phyloP scores from a whole-genome alignment of 225 moss, liverwort and hornwort species.

The Pseudoscleropodium purum region DNA sequence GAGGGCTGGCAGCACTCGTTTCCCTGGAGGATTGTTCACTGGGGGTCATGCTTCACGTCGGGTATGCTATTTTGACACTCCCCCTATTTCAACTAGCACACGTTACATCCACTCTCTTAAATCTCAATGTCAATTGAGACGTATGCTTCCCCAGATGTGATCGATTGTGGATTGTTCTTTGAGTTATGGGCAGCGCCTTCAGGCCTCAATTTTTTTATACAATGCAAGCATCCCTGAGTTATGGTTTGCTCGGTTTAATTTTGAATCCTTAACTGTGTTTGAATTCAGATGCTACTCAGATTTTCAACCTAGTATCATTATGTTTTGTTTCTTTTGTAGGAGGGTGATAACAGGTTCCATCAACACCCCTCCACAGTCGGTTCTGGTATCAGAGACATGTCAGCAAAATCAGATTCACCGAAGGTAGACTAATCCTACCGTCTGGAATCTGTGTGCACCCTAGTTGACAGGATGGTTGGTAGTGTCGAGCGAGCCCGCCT shows the following conservation, averaged over 20 bases:
- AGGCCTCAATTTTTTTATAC: background rate
- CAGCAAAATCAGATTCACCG: constrained; percentile 64
- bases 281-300: background rate
- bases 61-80: constrained; percentile 39
- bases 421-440: constrained; percentile 19
- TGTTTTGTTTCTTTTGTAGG: constrained; percentile 36
- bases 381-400: constrained; percentile 44
- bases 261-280: background rate
- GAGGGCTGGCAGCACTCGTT: constrained; percentile 67
- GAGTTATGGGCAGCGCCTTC: background rate
- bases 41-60: constrained; percentile 45
- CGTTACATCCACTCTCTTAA: background rate
- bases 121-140: background rate
- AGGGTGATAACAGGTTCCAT: constrained; percentile 37
- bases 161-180: background rate
- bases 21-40: constrained; percentile 61
- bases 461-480: background rate
- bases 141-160: background rate
- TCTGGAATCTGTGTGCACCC: background rate
- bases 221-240: background rate
- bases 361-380: constrained; percentile 22
- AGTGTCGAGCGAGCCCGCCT: background rate
- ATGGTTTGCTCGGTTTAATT: background rate
- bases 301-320: background rate
- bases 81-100: background rate